Evolutionary conservation across 1,284 basidiomycete species (phyloP).

Genomic region (Ustilago tritici): DNA sequence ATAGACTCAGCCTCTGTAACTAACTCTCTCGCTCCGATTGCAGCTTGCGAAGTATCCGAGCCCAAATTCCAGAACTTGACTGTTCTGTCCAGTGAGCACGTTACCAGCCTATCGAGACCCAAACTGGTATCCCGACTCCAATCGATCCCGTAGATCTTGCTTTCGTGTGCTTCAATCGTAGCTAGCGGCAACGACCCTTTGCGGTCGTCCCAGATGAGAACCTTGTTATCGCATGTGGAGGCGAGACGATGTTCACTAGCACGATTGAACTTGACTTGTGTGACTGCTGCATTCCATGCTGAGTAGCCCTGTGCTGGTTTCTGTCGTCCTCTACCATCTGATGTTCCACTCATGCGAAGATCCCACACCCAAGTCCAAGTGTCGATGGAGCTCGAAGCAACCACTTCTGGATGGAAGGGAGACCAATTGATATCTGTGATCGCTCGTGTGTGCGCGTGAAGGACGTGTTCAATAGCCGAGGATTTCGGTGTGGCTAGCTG

Average conservation of each 20-base stretch:
- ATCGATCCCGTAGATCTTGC: conserved; percentile 68
- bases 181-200: conserved; percentile 60
- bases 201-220: conserved; percentile 68
- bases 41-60: conserved; percentile 51
- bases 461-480: conserved; percentile 62
- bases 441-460: conserved; percentile 65
- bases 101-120: conserved; percentile 65
- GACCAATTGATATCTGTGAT: conserved; percentile 70
- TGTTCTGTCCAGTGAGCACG: conserved; percentile 67
- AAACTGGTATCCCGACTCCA: conserved; percentile 61
- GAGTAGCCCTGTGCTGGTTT: conserved; percentile 65
- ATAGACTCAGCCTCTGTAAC: conserved; percentile 69
- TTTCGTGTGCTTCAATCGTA: conserved; percentile 64
- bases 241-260: conserved; percentile 55
- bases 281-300: conserved; percentile 67
- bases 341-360: conserved; percentile 53
- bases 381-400: conserved; percentile 67
- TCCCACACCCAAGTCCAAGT: conserved; percentile 69
- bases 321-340: conserved; percentile 24
- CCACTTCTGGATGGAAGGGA: conserved; percentile 65
- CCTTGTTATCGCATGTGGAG: conserved; percentile 64
- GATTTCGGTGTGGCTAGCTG: conserved; percentile 26
- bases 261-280: conserved; percentile 67
- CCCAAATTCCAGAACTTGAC: conserved; percentile 68
- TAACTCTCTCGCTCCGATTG: conserved; percentile 58